Evolutionary conservation across 2,329 filamentous ascomycete species (phyloP), one percentile per base, ranked within the genome.

Genomic region (Fusarium fujikuroi): DNA sequence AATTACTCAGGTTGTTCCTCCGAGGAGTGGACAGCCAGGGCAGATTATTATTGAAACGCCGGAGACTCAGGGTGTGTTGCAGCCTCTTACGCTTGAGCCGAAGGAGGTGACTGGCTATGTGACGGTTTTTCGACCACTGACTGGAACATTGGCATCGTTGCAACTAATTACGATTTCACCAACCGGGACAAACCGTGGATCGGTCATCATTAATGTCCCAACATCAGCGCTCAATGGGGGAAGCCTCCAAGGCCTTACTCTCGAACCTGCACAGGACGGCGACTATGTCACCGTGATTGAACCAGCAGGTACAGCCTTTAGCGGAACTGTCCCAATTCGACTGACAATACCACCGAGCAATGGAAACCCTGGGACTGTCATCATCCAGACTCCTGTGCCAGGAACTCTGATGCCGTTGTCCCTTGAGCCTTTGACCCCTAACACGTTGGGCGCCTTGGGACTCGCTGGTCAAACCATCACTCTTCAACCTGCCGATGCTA

Each of bases 11-110:
- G 47, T 74, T 21, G 61, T 77, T 14, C 69, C 73, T 1, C 72
- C 72, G 9, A 69, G 28, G 1, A 60, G 52, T 28, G 58, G 64
- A 3, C 36, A 59, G 1, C 75, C 75, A 1, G 75, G 75, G 0
- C 62, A 65, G 8, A 60, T 77, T 30, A 72, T 76, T 7, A 72
- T 77, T n/a, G 75, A 77, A 21, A 76, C 75, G 0, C 75, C 75
- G 1, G 64, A 77, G 34, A 75, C 75, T 0, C 59, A 47, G 4
- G 62, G 60, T 21, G 53, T 56, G 3, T 32, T 63, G 32, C 50
- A 56, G 25, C 64, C 72, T 15, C 44, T 76, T 9, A 66, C 64
- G 15, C 25, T 77, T 9, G 63, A 71, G 6, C 72, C 75, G 1
- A 40, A 67, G 1, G 63, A 60, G 18, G 23, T 49, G 7, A 57